Conservation (phyloP, 2,329 filamentous ascomycete genomes). For the Cladosporium austrohemisphaericum region DNA sequence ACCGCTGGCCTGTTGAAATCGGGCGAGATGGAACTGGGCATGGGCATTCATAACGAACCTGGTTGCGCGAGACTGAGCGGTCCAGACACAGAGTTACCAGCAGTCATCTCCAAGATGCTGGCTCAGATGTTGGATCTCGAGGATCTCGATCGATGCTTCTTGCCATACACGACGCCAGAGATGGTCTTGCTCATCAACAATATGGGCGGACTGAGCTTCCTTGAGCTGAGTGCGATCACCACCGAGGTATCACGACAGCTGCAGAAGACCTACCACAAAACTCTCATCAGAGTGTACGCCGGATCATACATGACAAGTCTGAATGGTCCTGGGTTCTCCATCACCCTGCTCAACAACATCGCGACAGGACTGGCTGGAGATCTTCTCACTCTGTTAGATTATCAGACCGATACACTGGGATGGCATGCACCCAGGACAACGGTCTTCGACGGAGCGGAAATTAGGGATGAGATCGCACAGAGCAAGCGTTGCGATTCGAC, state of each 20-base stretch:
- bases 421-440: constrained; percentile 55
- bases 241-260: constrained; percentile 62
- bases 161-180: constrained; percentile 57
- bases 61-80: constrained; percentile 38
- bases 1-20: constrained; percentile 52
- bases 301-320: constrained; percentile 71
- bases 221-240: constrained; percentile 70
- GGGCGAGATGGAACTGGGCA: constrained; percentile 63
- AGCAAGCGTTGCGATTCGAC: constrained; percentile 56
- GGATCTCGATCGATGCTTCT: constrained; percentile 66
- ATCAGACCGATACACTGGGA: constrained; percentile 62
- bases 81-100: constrained; percentile 40
- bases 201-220: constrained; percentile 66
- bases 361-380: constrained; percentile 58
- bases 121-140: constrained; percentile 57
- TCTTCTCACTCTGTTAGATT: constrained; percentile 66
- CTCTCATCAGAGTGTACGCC: constrained; percentile 57
- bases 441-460: not conserved
- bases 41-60: constrained; percentile 67
- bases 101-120: constrained; percentile 58
- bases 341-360: constrained; percentile 61
- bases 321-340: constrained; percentile 67
- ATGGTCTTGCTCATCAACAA: constrained; percentile 72
- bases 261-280: constrained; percentile 54
- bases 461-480: not conserved